Evolutionary conservation across 805 yeast genomes (phyloP).

Genomic region (Starmerella geochares): DNA sequence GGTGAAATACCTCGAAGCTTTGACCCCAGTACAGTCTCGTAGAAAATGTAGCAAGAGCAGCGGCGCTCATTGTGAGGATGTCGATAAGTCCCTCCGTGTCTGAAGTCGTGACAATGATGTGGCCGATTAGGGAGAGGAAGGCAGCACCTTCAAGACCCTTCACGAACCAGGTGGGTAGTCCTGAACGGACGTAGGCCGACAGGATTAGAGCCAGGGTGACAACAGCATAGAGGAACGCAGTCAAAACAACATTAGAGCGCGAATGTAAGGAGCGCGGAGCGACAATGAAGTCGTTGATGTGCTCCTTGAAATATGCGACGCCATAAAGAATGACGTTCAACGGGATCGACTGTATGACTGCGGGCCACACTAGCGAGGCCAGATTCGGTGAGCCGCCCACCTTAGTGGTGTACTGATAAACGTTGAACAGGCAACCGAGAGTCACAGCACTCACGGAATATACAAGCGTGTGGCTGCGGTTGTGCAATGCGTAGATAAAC

Average conservation of each 20-base stretch:
- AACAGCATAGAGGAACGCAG: neutral
- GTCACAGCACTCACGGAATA: neutral
- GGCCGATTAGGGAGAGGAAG: conserved; percentile 3
- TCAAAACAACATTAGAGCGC: neutral
- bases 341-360: neutral
- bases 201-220: neutral
- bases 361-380: neutral
- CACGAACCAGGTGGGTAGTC: neutral
- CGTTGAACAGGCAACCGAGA: neutral
- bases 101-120: neutral
- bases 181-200: neutral
- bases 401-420: neutral
- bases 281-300: neutral
- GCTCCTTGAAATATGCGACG: conserved; percentile 3
- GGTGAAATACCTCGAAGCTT: conserved; percentile 7
- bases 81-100: conserved; percentile 2
- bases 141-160: neutral
- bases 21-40: conserved; percentile 2
- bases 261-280: neutral
- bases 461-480: conserved; percentile 7
- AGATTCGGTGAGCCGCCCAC: neutral
- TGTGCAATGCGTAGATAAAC: neutral
- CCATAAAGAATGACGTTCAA: conserved; percentile 1
- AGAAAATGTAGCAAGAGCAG: neutral
- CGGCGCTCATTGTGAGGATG: neutral